These are phyloP conservation scores for Fistulinella cinereoalba DNA, from an alignment of 1,284 basidiomycete genomes.

Conservation along the genomic window DNA sequence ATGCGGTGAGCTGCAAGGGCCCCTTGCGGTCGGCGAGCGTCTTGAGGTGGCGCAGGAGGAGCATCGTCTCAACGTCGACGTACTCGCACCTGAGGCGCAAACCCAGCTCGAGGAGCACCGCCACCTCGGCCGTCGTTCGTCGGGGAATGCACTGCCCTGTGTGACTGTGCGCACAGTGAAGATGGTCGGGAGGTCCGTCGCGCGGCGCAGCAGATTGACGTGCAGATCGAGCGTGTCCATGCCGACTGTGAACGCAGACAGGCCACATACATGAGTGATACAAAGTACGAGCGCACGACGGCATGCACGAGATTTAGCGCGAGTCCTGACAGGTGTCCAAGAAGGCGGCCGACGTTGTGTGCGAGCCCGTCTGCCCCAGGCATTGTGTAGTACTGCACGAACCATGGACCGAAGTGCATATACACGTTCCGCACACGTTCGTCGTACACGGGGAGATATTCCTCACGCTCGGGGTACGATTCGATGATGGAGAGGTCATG, in stretches of 20 bases:
- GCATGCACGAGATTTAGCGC: constrained; percentile 65
- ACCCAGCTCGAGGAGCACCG: constrained; percentile 77
- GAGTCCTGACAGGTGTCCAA: constrained; percentile 82
- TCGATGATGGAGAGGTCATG: constrained; percentile 72
- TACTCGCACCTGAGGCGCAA: constrained; percentile 89
- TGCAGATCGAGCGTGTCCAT: constrained; percentile 92
- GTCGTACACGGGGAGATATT: constrained; percentile 80
- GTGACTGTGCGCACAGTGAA: constrained; percentile 87
- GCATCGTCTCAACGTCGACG: constrained; percentile 86
- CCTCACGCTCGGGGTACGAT: constrained; percentile 76
- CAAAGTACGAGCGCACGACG: constrained; percentile 80
- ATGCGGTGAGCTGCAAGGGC: constrained; percentile 80
- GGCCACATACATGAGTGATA: constrained; percentile 83
- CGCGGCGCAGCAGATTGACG: constrained; percentile 85
- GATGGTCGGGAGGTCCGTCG: constrained; percentile 82
- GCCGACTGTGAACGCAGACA: constrained; percentile 78
- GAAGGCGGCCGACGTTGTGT: constrained; percentile 68
- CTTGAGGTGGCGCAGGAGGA: constrained; percentile 62
- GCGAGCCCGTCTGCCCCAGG: constrained; percentile 23
- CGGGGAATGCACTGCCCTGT: constrained; percentile 93
- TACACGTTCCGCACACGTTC: constrained; percentile 85
- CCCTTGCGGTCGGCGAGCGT: constrained; percentile 63
- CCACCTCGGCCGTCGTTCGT: constrained; percentile 73
- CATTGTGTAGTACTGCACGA: constrained; percentile 73
- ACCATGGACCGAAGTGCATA: constrained; percentile 84